Evolutionary conservation across 179 eudicot genomes (phyloP).

Genomic region (Patellifolia procumbens): DNA sequence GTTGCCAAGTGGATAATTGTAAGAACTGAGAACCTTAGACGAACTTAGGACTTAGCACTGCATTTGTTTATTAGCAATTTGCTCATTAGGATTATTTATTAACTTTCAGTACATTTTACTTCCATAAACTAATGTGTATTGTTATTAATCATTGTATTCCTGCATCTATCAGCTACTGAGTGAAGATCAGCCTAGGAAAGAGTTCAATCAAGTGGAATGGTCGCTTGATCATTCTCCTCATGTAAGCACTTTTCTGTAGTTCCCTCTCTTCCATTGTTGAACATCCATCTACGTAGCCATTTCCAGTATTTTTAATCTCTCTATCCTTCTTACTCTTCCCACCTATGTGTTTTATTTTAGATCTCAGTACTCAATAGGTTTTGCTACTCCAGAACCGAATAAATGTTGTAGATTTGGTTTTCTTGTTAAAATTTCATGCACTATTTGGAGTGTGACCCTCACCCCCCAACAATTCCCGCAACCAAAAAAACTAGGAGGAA

Average conservation of each 20-base stretch:
- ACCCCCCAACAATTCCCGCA: neutral
- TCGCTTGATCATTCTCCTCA: constrained; percentile 63
- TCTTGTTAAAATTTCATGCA: neutral
- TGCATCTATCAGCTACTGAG: constrained; percentile 42
- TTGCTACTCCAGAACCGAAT: neutral
- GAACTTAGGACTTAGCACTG: neutral
- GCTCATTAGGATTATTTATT: neutral
- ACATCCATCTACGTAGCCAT: neutral
- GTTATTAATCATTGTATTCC: neutral
- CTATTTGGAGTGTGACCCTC: neutral
- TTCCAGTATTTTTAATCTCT: neutral
- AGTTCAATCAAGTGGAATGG: constrained; percentile 79
- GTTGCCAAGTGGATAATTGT: neutral
- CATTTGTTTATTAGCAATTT: neutral
- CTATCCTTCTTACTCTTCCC: neutral
- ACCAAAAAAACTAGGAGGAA: neutral
- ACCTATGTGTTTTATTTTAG: neutral
- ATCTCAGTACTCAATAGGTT: constrained; percentile 9
- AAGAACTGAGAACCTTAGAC: neutral
- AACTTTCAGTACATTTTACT: constrained; percentile 4
- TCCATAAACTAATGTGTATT: neutral
- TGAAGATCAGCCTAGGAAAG: constrained; percentile 56
- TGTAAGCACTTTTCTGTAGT: constrained; percentile 45
- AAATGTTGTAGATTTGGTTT: neutral
- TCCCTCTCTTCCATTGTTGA: neutral